These are phyloP conservation scores for Ophiorrhiza pumila DNA, from an alignment of 257 asterid genomes.

Conservation along the genomic window DNA sequence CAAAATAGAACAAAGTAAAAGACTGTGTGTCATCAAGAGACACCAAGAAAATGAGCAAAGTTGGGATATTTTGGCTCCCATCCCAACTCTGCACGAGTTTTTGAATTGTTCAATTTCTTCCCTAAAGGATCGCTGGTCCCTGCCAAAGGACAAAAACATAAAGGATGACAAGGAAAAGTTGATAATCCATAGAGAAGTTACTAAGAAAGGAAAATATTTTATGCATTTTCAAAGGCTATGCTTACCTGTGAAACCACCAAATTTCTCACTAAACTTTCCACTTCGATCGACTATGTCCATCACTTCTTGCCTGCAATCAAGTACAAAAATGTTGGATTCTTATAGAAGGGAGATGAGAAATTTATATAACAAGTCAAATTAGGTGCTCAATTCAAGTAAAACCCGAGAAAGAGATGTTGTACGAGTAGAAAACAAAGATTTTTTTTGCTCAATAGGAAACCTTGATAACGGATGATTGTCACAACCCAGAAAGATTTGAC, in stretches of 20 bases:
- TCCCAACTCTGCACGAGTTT: conserved; percentile 62
- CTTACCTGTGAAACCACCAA: conserved; percentile 70
- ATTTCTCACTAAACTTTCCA: conserved; percentile 66
- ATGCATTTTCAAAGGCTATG: not conserved
- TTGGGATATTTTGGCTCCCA: conserved; percentile 89
- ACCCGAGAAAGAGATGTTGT: not conserved
- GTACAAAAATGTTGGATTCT: not conserved
- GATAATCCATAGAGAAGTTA: not conserved
- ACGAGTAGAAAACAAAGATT: not conserved
- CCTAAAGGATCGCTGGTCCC: conserved; percentile 81
- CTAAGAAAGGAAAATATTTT: not conserved
- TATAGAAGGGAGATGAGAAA: not conserved
- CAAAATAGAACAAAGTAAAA: not conserved
- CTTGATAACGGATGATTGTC: conserved; percentile 88
- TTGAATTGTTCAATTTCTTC: conserved; percentile 76
- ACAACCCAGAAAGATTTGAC: conserved; percentile 74
- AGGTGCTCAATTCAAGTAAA: not conserved
- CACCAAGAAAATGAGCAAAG: conserved; percentile 74
- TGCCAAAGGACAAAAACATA: conserved; percentile 24
- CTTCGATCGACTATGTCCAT: conserved; percentile 75
- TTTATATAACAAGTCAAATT: not conserved
- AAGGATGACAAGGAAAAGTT: not conserved
- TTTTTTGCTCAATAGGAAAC: conserved; percentile 26
- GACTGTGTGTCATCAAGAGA: conserved; percentile 20
- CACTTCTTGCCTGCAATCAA: conserved; percentile 64